These are phyloP conservation scores for Cercophora samala DNA, from an alignment of 495 filamentous ascomycete genomes.

Conservation along the genomic window DNA sequence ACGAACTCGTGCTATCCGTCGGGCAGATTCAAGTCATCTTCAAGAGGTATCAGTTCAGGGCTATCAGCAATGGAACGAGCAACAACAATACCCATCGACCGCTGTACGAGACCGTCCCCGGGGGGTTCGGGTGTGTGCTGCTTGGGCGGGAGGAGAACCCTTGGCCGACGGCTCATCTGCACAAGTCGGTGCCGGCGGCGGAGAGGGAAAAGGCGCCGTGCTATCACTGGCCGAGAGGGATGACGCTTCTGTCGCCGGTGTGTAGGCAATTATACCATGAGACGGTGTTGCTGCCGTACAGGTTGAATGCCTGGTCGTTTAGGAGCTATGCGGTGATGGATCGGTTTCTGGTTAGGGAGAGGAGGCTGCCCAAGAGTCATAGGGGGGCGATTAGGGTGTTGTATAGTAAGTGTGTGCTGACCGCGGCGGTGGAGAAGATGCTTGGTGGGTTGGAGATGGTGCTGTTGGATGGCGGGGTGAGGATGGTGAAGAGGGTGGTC, in stretches of 20 bases:
- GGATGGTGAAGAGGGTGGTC: slow-evolving; percentile 16
- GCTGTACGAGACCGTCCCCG: slow-evolving; percentile 14
- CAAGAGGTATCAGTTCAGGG: slow-evolving; percentile 13
- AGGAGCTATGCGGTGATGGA: slow-evolving; percentile 28
- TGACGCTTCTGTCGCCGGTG: slow-evolving; percentile 31
- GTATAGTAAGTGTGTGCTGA: slow-evolving; percentile 21
- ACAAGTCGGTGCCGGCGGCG: not conserved
- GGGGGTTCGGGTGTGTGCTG: slow-evolving; percentile 28
- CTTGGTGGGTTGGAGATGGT: slow-evolving; percentile 27
- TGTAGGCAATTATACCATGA: slow-evolving; percentile 35
- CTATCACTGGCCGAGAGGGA: slow-evolving; percentile 8
- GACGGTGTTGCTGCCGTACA: slow-evolving; percentile 31
- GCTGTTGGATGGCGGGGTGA: slow-evolving; percentile 18
- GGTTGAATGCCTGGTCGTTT: slow-evolving; percentile 34
- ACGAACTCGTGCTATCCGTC: slow-evolving; percentile 32
- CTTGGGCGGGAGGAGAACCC: slow-evolving; percentile 24
- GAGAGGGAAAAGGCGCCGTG: not conserved
- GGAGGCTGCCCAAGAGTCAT: slow-evolving; percentile 25
- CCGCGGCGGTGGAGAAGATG: slow-evolving; percentile 20
- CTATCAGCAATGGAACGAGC: not conserved
- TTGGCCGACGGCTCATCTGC: slow-evolving; percentile 7
- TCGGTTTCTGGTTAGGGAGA: slow-evolving; percentile 31
- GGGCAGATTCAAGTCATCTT: slow-evolving; percentile 34
- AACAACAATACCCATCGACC: slow-evolving; percentile 10
- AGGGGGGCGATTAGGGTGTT: slow-evolving; percentile 29